These are phyloP conservation scores for Nitzschia inconspicua DNA, from an alignment of 108 stramenopile genomes.

Conservation along the genomic window DNA sequence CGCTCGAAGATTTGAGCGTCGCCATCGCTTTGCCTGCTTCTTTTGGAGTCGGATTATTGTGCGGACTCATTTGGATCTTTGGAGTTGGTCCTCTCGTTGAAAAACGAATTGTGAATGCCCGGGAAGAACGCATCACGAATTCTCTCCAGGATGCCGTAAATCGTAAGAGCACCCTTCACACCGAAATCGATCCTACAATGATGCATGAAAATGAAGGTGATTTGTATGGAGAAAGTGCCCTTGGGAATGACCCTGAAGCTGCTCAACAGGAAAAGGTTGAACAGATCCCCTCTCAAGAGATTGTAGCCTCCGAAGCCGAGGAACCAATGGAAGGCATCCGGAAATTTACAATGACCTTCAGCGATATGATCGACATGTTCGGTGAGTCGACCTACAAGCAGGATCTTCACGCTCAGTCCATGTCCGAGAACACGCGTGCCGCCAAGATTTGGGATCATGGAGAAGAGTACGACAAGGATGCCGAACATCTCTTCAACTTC, in stretches of 20 bases:
- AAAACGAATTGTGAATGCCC: conserved; percentile 9
- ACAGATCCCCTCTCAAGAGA: no score
- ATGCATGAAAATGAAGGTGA: no score
- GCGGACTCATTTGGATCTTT: conserved; percentile 25
- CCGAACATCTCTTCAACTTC: conserved; percentile 58
- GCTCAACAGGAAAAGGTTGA: no score
- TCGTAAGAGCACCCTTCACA: no score
- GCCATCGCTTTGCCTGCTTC: conserved; percentile 6
- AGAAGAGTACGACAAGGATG: conserved; percentile 38
- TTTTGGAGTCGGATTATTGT: conserved; percentile 20
- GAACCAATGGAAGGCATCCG: no score
- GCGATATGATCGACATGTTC: neutral
- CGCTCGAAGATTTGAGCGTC: neutral
- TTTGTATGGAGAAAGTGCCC: no score
- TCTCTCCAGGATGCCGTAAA: no score
- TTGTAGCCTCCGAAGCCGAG: no score
- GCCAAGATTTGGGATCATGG: conserved; percentile 47
- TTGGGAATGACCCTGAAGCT: no score
- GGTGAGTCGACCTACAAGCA: conserved; percentile 14
- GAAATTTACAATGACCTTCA: no score
- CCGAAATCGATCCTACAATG: no score
- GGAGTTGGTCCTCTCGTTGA: conserved; percentile 31
- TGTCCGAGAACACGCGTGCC: conserved; percentile 31
- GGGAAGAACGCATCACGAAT: no score
- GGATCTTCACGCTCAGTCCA: conserved; percentile 19